phyloP scores from a whole-genome alignment of 495 filamentous ascomycete species.

The Neurospora sp. region DNA sequence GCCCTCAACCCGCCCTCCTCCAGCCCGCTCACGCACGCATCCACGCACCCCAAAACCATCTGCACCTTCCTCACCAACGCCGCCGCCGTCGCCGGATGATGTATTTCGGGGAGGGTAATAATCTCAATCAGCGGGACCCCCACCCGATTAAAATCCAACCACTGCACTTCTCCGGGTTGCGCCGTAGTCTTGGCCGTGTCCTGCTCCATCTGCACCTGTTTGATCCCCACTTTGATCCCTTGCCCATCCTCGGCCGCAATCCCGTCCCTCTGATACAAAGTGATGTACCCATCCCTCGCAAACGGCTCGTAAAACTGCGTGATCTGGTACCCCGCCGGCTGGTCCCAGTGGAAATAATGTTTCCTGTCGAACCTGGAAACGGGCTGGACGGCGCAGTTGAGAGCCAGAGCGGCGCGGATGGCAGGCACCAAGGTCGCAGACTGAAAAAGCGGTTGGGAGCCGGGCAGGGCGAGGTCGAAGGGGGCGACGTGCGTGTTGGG shows the following conservation, averaged over 20 bases:
- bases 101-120: constrained; percentile 82
- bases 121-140: constrained; percentile 89
- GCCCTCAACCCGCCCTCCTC: constrained; percentile 83
- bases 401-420: constrained; percentile 73
- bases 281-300: constrained; percentile 63
- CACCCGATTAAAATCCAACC: constrained; percentile 91
- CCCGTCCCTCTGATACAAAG: constrained; percentile 65
- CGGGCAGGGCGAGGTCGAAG: constrained; percentile 86
- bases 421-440: constrained; percentile 75
- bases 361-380: constrained; percentile 73
- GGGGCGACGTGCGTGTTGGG: constrained; percentile 80
- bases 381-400: constrained; percentile 66
- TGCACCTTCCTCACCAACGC: constrained; percentile 86
- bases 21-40: constrained; percentile 83
- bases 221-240: constrained; percentile 61
- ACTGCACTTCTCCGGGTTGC: constrained; percentile 57
- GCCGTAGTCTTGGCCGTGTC: constrained; percentile 92
- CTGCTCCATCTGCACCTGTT: constrained; percentile 93
- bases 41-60: constrained; percentile 63
- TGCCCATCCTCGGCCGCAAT: constrained; percentile 62
- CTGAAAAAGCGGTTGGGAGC: constrained; percentile 82
- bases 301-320: constrained; percentile 93
- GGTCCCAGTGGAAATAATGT: constrained; percentile 98
- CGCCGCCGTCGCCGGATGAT: constrained; percentile 73
- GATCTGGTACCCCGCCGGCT: constrained; percentile 92